Evolutionary conservation across 169 alveolate species (phyloP), one percentile per base, ranked within the genome.

Genomic region (Pseudocohnilembus persalinus): DNA sequence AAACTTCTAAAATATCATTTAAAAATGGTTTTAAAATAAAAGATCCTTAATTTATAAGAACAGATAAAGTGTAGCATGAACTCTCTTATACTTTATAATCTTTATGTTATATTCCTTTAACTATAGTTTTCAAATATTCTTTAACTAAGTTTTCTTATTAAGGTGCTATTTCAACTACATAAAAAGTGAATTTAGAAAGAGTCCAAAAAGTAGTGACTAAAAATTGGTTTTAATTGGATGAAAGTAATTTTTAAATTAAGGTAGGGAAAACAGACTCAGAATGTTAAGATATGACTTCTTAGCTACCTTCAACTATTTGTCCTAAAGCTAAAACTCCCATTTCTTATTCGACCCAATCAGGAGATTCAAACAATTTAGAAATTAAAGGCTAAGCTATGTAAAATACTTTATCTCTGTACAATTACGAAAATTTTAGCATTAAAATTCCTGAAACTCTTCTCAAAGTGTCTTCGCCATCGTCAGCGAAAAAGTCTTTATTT

Each of bases 191-290:
- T 64, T 79, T 34, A n/a, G 76, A 79, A 49, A 79, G 35, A 0
- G 84, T 79, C 84, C 84, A 79, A 33, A 79, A 35, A n/a, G 49
- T 63, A 15, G 84, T 34, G 63, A 35, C 63, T 25, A 79, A 30
- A 24, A 79, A 49, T n/a, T 79, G 64, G 29, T 49, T 11, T 29
- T 35, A n/a, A 0, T 49, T 72, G 11, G 84, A 73, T n/a, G 28
- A 31, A 29, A n/a, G 35, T 26, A 49, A 49, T 64, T 29, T 35
- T n/a, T 79, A 29, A 20, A 79, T 49, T 20, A 79, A 63, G 0
- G 31, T 27, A 34, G 74, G 74, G 29, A 79, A 34, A 15, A 79
- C 29, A 34, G 28, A 16, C 26, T 25, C 28, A 28, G 49, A 79
- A 79, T 64, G 74, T 6, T 35, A 30, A n/a, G 30, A n/a, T 4